Percentiles rank a stretch among this genome's conserved stretches.
Evolutionary conservation across 2,329 filamentous ascomycete species (phyloP).

Genomic region (Eurotiales sp.): DNA sequence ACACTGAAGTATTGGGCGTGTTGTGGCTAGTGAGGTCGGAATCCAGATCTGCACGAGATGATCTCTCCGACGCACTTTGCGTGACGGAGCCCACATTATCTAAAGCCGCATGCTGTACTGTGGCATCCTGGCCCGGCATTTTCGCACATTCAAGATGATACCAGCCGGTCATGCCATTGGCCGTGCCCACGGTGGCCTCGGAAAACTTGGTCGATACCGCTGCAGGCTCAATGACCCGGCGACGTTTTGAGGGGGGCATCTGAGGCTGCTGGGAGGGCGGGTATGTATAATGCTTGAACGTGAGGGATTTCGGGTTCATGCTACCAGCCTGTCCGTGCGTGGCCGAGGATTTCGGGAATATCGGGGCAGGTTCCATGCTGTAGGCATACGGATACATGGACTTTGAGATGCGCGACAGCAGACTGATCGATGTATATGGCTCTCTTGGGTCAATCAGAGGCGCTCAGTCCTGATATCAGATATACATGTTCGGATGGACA

Average conservation of each 20-base stretch:
- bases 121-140: neutral
- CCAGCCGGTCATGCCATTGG: no score
- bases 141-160: neutral
- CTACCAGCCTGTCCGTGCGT: neutral
- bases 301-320: slow-evolving; percentile 5
- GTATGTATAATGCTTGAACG: slow-evolving; percentile 15
- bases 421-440: no score
- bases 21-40: slow-evolving; percentile 19
- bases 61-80: slow-evolving; percentile 15
- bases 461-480: slow-evolving; percentile 3
- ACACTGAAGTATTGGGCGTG: slow-evolving; percentile 26
- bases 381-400: slow-evolving; percentile 4
- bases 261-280: slow-evolving; percentile 5
- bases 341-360: neutral
- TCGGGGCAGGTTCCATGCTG: neutral
- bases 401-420: no score
- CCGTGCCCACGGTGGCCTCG: no score
- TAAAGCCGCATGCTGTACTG: neutral
- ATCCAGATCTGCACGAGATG: slow-evolving; percentile 17
- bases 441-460: no score
- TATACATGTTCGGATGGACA: slow-evolving; percentile 7
- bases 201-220: neutral
- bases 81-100: slow-evolving; percentile 12
- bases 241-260: slow-evolving; percentile 12
- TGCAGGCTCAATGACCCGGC: slow-evolving; percentile 6